Evolutionary conservation across 805 yeast genomes (phyloP), one percentile per base, ranked within the genome.

Genomic region (Kuraishia hungarica): DNA sequence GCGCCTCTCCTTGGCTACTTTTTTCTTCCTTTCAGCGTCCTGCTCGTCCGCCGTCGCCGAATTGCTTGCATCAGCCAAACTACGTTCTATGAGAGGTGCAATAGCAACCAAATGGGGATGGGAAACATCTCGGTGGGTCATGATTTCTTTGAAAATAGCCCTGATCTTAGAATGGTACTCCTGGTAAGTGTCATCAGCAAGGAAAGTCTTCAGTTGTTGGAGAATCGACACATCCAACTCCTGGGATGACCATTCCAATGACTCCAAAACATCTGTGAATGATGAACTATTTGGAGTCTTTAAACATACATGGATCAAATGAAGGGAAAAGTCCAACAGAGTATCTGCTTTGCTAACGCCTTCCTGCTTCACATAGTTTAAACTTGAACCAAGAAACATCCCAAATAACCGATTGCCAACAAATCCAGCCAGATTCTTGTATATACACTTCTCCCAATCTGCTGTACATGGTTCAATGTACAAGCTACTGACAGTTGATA

Each of bases 1-100:
- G 61, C 83, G 86, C 59, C 92, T 81, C 57, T 79, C 84, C 60
- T 81, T 81, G 0, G 96, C 97, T 7, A 80, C 60, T 48, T 79
- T 73, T 67, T 86, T 88, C 72, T 86, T 89, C 56, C 75, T 75
- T 43, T 81, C 86, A 28, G 72, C 67, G 35, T 79, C 86, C 10
- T 60, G 51, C 13, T 71, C 74, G 46, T 67, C 70, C 29, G 62
- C 67, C 10, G 59, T 57, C 17, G 43, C 43, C 17, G 43, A 35
- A 35, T 35, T 35, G 17, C 43, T 35, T 7, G 43, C 43, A 35
- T 35, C 43, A 7, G 43, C 43, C n/a, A 35, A 17, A 13, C 43
- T 35, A 17, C 43, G 43, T 15, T 35, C 43, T 10, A 35, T 35
- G 43, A 35, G 15, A 35, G 43, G 43, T 17, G 43, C 43, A 35